Evolutionary conservation across 441 rosid species (phyloP), one percentile per base, ranked within the genome.

Genomic region (Gossypium trilobum): DNA sequence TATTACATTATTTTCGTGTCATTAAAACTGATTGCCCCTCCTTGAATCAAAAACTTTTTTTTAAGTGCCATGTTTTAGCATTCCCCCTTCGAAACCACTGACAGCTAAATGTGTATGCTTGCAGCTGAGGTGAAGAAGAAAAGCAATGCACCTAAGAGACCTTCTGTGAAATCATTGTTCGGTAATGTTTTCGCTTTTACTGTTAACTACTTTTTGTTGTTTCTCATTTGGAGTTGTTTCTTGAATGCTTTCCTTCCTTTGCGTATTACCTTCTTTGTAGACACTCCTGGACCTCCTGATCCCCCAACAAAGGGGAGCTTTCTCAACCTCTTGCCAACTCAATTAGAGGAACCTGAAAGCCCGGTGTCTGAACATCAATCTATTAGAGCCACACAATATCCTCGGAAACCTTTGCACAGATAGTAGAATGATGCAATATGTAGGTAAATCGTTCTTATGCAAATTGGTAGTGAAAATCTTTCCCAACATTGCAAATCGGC

Each of bases 151-250:
- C 48, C 78, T 5, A 83, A 77, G 76, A 83, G 75, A 78, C 86
- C 86, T 58, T 78, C 86, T 77, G 78, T 83, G 55, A 83, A 80
- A 79, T 79, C 85, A 23, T 72, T 84, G 52, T 84, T 84, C 52
- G 87, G 87, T 84, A 79, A 54, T 66, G 60, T 33, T 13, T 68
- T 62, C n/a, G n/a, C 57, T 13, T 54, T 14, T 16, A n/a, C 0
- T 13, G 33, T 14, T 57, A 48, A 33, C n/a, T 23, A 44, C 17
- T 13, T 5, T 0, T 46, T 20, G n/a, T 60, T 17, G 3, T 56
- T 66, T 20, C 13, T 44, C 2, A 0, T 73, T 36, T 51, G 17
- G 19, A 54, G 20, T 27, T 5, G 13, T 2, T 6, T 61, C 4
- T 31, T 22, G 27, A 33, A 27, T 31, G 33, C 17, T 2, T 60